These are phyloP conservation scores for Ogataea glucozyma DNA, from an alignment of 805 yeast genomes.

Conservation along the genomic window DNA sequence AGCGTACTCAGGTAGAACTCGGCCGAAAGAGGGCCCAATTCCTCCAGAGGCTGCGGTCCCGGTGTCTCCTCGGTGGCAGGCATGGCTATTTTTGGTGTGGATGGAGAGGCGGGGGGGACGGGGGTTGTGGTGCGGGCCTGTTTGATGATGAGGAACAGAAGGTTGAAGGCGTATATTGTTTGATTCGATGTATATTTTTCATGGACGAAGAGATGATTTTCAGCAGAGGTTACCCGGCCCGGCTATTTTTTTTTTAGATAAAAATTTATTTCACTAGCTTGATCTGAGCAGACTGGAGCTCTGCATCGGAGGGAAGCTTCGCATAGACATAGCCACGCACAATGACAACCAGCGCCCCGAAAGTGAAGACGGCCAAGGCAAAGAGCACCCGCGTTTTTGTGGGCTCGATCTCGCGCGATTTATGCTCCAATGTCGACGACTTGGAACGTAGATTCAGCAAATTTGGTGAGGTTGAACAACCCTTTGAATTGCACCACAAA, in stretches of 20 bases:
- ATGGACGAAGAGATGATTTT: no score
- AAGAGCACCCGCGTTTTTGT: slow-evolving; percentile 47
- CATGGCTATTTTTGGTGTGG: slow-evolving; percentile 11
- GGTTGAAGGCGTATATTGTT: no score
- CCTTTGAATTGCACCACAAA: slow-evolving; percentile 56
- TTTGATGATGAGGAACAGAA: no score
- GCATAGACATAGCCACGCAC: no score
- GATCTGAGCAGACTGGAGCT: no score
- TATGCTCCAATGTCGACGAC: slow-evolving; percentile 47
- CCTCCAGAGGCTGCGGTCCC: slow-evolving; percentile 13
- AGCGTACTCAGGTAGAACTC: slow-evolving; percentile 30
- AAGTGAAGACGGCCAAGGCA: background rate
- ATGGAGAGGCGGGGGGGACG: no score
- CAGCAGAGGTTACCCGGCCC: no score
- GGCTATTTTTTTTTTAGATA: no score
- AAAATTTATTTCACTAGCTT: no score
- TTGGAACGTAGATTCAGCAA: slow-evolving; percentile 57
- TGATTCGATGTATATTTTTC: no score
- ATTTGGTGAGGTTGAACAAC: slow-evolving; percentile 55
- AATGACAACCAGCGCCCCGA: background rate
- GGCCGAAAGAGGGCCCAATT: slow-evolving; percentile 25
- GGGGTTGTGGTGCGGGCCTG: no score
- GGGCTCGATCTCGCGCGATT: slow-evolving; percentile 61
- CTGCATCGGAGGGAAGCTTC: no score
- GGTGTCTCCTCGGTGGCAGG: slow-evolving; percentile 14